Percentiles rank a stretch among this genome's conserved stretches.
Evolutionary conservation across 2,329 filamentous ascomycete species (phyloP).

Genomic region (Arthroderma sp.): DNA sequence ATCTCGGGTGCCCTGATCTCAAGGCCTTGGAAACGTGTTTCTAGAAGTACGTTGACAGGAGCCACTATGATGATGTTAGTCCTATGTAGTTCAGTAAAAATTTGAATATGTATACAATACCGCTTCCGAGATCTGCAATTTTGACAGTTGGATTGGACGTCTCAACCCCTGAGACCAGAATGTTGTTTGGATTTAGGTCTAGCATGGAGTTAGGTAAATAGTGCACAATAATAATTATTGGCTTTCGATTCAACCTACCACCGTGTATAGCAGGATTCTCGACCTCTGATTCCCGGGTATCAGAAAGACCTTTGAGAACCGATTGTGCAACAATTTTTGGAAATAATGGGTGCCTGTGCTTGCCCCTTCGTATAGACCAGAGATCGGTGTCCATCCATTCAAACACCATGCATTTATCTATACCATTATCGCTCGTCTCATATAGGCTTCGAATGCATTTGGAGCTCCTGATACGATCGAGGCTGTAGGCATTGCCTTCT

Average conservation of each 20-base stretch:
- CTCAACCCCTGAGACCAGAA: conserved; percentile 6
- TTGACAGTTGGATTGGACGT: conserved; percentile 5
- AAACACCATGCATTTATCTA: conserved; percentile 9
- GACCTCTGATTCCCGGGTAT: not conserved
- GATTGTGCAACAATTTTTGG: not conserved
- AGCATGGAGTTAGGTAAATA: not conserved
- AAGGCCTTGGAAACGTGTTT: conserved; percentile 4
- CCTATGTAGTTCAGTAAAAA: no score
- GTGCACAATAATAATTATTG: not conserved
- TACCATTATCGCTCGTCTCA: conserved; percentile 8
- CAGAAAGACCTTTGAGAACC: not conserved
- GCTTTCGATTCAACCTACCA: not conserved
- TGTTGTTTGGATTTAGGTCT: conserved; percentile 9
- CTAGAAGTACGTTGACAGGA: not conserved
- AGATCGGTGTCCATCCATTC: conserved; percentile 9
- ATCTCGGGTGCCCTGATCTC: conserved; percentile 9
- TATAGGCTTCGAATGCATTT: conserved; percentile 4
- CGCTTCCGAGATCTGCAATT: conserved; percentile 6
- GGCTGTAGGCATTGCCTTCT: conserved; percentile 5
- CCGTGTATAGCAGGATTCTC: not conserved
- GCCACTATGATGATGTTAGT: conserved; percentile 2
- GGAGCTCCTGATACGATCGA: conserved; percentile 3
- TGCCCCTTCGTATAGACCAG: conserved; percentile 2
- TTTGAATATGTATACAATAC: not conserved
- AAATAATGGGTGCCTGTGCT: not conserved